Conservation (phyloP, 495 filamentous ascomycete species). For the Elasticomyces elasticus region DNA sequence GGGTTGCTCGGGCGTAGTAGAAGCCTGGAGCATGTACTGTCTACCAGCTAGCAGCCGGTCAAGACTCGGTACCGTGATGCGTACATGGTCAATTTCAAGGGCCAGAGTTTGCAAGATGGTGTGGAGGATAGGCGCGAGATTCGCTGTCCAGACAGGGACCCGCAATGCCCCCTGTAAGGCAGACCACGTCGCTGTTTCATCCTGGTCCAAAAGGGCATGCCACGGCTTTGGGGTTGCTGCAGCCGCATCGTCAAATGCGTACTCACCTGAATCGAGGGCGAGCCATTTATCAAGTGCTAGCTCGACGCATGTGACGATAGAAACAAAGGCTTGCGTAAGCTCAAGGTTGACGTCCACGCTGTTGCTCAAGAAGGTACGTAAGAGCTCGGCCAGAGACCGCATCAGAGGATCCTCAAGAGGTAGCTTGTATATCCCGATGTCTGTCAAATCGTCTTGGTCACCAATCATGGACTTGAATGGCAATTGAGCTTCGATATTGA, state of each 20-base stretch:
- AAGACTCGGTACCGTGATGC: slow-evolving; percentile 27
- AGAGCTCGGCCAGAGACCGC: slow-evolving; percentile 53
- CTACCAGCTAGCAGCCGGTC: slow-evolving; percentile 27
- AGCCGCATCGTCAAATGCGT: slow-evolving; percentile 36
- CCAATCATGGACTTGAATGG: background rate
- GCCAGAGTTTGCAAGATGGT: slow-evolving; percentile 20
- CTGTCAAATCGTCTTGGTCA: background rate
- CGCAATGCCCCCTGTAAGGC: slow-evolving; percentile 1
- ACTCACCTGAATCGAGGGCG: slow-evolving; percentile 54
- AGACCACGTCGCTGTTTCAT: slow-evolving; percentile 7
- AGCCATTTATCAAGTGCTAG: slow-evolving; percentile 84
- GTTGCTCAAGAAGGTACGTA: slow-evolving; percentile 78
- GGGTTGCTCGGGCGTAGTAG: background rate
- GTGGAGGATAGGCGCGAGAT: slow-evolving; percentile 26
- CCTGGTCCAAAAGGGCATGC: slow-evolving; percentile 12
- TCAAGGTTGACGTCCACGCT: slow-evolving; percentile 80
- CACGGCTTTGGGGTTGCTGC: slow-evolving; percentile 31
- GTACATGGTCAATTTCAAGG: slow-evolving; percentile 24
- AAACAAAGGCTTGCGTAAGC: slow-evolving; percentile 71
- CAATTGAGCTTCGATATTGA: slow-evolving; percentile 50
- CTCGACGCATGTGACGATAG: slow-evolving; percentile 71
- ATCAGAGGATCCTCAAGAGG: slow-evolving; percentile 56
- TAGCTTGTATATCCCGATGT: slow-evolving; percentile 7
- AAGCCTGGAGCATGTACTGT: slow-evolving; percentile 28
- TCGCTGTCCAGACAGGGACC: slow-evolving; percentile 22